phyloP scores from a whole-genome alignment of 495 filamentous ascomycete species.

The Neurospora africana region DNA sequence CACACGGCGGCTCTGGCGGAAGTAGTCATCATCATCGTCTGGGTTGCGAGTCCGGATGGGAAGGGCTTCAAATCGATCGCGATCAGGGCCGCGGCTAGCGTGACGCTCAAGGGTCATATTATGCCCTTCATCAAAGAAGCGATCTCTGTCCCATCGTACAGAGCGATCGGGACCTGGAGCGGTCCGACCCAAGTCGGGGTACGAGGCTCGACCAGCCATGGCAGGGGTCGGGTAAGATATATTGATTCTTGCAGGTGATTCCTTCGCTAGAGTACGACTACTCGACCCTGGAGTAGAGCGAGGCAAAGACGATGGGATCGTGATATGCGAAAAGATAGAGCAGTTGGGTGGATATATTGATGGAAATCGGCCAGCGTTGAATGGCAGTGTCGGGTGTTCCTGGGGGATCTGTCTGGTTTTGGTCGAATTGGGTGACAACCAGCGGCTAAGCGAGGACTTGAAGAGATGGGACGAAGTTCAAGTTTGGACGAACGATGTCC shows the following conservation, averaged over 20 bases:
- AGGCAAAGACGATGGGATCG: not conserved
- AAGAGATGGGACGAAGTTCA: not conserved
- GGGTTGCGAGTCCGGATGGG: not conserved
- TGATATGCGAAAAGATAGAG: not conserved
- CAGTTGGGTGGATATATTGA: not conserved
- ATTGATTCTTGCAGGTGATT: not conserved
- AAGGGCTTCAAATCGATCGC: conserved; percentile 20
- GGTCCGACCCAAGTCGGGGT: conserved; percentile 22
- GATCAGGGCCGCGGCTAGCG: conserved; percentile 25
- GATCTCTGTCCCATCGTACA: conserved; percentile 35
- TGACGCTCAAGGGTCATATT: conserved; percentile 14
- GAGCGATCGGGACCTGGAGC: conserved; percentile 19
- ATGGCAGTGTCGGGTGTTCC: not conserved
- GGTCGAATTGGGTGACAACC: not conserved
- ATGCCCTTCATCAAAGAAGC: conserved; percentile 21
- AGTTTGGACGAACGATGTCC: conserved; percentile 4
- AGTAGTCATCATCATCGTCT: conserved; percentile 18
- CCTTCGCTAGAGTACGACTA: not conserved
- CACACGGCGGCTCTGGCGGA: conserved; percentile 6
- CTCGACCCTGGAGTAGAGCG: not conserved
- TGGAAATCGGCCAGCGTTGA: not conserved
- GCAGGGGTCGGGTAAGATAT: not conserved
- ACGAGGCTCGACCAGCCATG: conserved; percentile 24
- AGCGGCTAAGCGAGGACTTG: not conserved
- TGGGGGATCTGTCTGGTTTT: not conserved